Base-by-base conservation (phyloP, 495 filamentous ascomycete genomes). In the Daldinia vernicosa region DNA sequence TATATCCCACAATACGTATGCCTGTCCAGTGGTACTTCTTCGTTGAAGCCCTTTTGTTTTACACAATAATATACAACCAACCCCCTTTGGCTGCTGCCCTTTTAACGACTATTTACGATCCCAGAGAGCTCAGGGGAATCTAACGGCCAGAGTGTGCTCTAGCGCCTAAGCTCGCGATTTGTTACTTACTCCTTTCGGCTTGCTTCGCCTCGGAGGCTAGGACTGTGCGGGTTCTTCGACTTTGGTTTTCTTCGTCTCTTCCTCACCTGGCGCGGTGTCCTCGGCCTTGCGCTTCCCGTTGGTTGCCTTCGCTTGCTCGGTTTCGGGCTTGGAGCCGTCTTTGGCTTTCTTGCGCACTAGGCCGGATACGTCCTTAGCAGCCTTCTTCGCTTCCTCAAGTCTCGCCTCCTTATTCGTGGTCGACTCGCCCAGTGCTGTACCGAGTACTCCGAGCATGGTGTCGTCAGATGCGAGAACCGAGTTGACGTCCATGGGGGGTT, bases 331-430 rank as follows among this genome's bases (percentile, higher is more conserved):
- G 9, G 69, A 26, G 28, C 75, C 75, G 9, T 71, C 56, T 79
- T 86, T 85, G 62, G 87, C 82, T 84, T 97, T 93, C 80, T 86
- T 96, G 60, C 92, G 87, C 3, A 98, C 90, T n/a, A 98, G 79
- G 12, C 90, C 88, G 1, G 90, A 91, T n/a, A 99, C 79, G 75
- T 99, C 96, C 53, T 87, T 97, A 15, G 95, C 95, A 22, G 81
- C 84, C 78, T 91, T 91, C 68, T 90, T 90, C 39, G 89, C 94
- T 71, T 94, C 91, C 63, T 93, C 90, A 28, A 96, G 81, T 50
- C 88, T 81, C 14, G 89, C 89, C 68, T 88, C 85, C 66, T 90
- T 86, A 60, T 89, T 84, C 7, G 80, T 80, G 12, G 85, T 79
- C 4, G 89, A 85, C 67, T 92, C 88, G 28, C 91, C 93, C 0